Conservation (phyloP, 2,329 filamentous ascomycete species). For the Emericellopsis atlantica region DNA sequence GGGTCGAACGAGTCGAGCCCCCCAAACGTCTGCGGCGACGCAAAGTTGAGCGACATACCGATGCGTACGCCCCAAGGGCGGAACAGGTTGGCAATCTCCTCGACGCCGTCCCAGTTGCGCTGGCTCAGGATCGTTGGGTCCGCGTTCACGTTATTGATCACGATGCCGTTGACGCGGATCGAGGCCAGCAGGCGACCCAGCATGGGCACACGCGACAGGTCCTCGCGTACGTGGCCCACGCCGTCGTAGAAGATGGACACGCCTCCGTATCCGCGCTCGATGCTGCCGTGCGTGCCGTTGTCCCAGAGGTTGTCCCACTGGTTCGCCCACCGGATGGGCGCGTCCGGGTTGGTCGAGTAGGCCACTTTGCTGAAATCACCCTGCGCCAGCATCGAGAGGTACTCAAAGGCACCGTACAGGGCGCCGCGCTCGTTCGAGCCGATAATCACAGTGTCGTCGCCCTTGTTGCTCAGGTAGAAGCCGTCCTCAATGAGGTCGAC, state of each 20-base stretch:
- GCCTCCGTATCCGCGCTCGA: conserved; percentile 58
- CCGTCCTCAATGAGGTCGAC: conserved; percentile 40
- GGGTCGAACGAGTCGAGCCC: conserved; percentile 53
- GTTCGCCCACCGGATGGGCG: conserved; percentile 56
- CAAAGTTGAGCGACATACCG: conserved; percentile 57
- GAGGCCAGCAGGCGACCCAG: conserved; percentile 57
- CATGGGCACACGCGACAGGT: conserved; percentile 45
- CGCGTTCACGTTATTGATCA: conserved; percentile 64
- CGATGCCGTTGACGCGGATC: conserved; percentile 50
- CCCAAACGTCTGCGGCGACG: conserved; percentile 44
- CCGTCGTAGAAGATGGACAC: conserved; percentile 51
- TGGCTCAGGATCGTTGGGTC: conserved; percentile 42
- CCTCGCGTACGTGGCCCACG: conserved; percentile 36
- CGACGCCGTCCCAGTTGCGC: conserved; percentile 47
- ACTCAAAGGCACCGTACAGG: conserved; percentile 58
- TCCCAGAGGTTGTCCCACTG: conserved; percentile 62
- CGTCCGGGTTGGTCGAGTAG: conserved; percentile 41
- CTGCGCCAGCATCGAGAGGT: conserved; percentile 51
- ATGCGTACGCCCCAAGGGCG: conserved; percentile 55
- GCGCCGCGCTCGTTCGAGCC: conserved; percentile 55
- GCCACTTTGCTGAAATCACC: conserved; percentile 35
- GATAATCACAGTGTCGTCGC: conserved; percentile 39
- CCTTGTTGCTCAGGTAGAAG: conserved; percentile 42
- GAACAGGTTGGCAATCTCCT: conserved; percentile 49
- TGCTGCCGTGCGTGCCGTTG: conserved; percentile 28